Evolutionary conservation across 2,329 filamentous ascomycete genomes (phyloP), one percentile per base, ranked within the genome.

Genomic region (Trichophyton rubrum): DNA sequence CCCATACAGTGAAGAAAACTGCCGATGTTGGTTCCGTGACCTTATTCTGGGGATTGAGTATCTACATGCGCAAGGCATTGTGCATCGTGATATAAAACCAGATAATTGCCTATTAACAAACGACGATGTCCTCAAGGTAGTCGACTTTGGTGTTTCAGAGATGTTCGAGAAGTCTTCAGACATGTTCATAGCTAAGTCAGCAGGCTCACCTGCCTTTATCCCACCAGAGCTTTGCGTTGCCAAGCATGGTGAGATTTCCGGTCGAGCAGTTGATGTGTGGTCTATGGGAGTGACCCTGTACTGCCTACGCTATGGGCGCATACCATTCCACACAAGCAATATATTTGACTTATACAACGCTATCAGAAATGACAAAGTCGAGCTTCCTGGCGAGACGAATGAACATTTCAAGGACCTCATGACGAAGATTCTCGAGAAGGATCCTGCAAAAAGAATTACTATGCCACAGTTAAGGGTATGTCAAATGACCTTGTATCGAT

Each of bases 141-240:
- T 95, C 59, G 93, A 97, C 73, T 99, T 99, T 78, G 93, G 93
- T n/a, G 93, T 97, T 6, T 97, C 92, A 0, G 92, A 99, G 71
- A 96, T 99, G 85, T 99, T 99, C 67, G 87, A 92, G 70, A 96
- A 95, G 71, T 80, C 87, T 61, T 84, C 82, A 1, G 82, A 89
- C 53, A 97, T 97, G 93, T 85, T 85, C 71, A 96, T 90, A 0
- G 85, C 87, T 62, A 99, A 97, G 74, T 92, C 90, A 2, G 91
- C 91, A 9, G 93, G 93, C 0, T 96, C 91, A 2, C 93, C 93
- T 0, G 93, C 93, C 0, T 99, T 99, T 68, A 81, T 97, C 61
- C 89, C 93, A 0, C 93, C 93, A 0, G 93, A 99, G 73, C 79
- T 99, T 11, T 99, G 93, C 69, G 85, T 91, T 22, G 83, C 85